Base-by-base conservation (phyloP, 805 yeast genomes). In the Citeromyces matritensis region DNA sequence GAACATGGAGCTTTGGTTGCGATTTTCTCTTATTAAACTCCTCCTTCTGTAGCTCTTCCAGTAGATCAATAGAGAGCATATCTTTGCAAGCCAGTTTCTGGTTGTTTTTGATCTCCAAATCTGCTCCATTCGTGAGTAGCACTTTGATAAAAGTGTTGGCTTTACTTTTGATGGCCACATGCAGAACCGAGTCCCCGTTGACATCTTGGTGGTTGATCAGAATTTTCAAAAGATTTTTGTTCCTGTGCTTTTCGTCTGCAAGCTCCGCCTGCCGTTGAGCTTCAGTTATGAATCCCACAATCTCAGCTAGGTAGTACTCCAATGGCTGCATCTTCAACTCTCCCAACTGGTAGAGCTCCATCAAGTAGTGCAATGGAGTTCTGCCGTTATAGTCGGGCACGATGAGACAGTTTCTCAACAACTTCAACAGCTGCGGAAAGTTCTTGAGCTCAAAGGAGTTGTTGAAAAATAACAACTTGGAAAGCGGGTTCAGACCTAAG, bases 111-210 rank as follows among this genome's bases (percentile, higher is more conserved):
- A 41, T 19, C 9, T 35, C 25, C 27, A 45, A 31, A 34, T 53
- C 53, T 5, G 78, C 79, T 17, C 65, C 60, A 41, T 66, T 57
- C 30, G 63, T 56, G 26, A 65, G 39, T 31, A 73, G 51, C 12
- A 57, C 50, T 24, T 56, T 55, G 17, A 60, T 54, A 19, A 72
- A 51, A 23, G 51, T 49, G 9, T 63, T 49, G 32, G 76, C 68
- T 3, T 67, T 65, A 6, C 69, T 55, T 24, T 71, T 60, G 10
- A 73, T 69, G 0, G 94, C 85, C 29, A 88, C 58, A 43, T 84
- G 94, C 30, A 85, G 55, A 5, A 93, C 83, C 0, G 95, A 83
- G 42, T 85, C 83, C 4, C 96, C 96, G 37, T 73, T 64, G 14
- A 61, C 63, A 51, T 91, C 97, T 45, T 72, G 82, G 42, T 76